Percentiles rank a stretch among this genome's conserved stretches.
phyloP scores from a whole-genome alignment of 208 protist species.

The Leishmania aethiopica region DNA sequence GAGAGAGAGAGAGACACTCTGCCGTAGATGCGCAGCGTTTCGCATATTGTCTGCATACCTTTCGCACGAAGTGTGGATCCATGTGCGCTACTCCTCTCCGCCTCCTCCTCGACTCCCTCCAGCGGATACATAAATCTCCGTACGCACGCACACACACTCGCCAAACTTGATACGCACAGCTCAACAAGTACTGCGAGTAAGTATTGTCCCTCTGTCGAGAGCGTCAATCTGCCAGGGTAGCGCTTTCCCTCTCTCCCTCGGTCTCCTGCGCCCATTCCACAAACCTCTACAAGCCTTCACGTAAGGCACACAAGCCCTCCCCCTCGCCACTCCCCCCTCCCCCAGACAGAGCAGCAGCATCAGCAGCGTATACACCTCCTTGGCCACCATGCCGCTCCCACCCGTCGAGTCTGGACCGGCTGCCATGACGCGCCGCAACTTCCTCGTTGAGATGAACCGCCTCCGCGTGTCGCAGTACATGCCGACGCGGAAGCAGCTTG shows the following conservation, averaged over 20 bases:
- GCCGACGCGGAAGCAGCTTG: conserved; percentile 52
- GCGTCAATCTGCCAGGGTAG: background rate
- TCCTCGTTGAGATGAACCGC: conserved; percentile 83
- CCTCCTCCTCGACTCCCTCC: background rate
- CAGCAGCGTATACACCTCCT: background rate
- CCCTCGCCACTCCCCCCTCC: background rate
- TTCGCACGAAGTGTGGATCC: background rate
- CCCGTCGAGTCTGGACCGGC: conserved; percentile 60
- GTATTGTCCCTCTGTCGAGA: background rate
- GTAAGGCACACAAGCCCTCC: background rate
- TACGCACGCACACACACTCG: background rate
- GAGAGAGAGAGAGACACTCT: background rate
- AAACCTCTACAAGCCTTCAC: background rate
- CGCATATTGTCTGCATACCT: background rate
- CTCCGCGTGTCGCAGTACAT: conserved; percentile 54
- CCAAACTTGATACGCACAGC: background rate
- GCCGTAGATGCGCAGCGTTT: background rate
- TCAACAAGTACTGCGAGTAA: background rate
- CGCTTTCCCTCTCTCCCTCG: background rate
- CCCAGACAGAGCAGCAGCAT: background rate
- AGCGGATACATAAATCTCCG: background rate
- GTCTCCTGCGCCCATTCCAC: background rate
- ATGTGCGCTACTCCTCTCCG: background rate
- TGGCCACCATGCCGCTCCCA: conserved; percentile 34
- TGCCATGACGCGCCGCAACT: conserved; percentile 78